Conservation (phyloP, 2,329 filamentous ascomycete species). For the Hypomyces perniciosus region DNA sequence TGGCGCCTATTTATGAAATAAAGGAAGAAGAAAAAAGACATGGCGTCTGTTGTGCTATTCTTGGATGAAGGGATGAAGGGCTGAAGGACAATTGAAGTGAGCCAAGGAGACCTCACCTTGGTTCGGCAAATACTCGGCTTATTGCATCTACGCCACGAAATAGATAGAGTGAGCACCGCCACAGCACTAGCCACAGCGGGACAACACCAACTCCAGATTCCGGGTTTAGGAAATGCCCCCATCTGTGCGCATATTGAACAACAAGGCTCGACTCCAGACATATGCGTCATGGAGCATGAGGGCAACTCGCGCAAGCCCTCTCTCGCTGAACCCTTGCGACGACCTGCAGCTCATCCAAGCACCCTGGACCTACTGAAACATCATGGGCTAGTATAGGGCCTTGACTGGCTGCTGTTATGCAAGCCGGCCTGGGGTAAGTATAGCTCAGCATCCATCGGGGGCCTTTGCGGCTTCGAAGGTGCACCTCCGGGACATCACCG, state of each 20-base stretch:
- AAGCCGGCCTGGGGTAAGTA: conserved; percentile 6
- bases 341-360: neutral
- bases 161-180: too few species aligned
- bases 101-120: too few species aligned
- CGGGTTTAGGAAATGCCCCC: conserved; percentile 6
- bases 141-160: too few species aligned
- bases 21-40: too few species aligned
- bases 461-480: neutral
- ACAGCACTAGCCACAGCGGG: conserved; percentile 17
- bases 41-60: too few species aligned
- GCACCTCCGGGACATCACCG: too few species aligned
- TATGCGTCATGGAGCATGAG: neutral
- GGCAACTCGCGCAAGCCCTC: conserved; percentile 4
- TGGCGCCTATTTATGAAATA: too few species aligned
- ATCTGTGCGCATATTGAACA: conserved; percentile 4
- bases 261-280: conserved; percentile 8
- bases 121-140: too few species aligned
- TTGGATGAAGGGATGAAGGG: too few species aligned
- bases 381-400: conserved; percentile 2
- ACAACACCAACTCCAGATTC: conserved; percentile 16
- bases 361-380: neutral
- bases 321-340: neutral
- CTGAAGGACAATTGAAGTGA: too few species aligned
- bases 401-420: neutral
- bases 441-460: neutral